phyloP scores from a whole-genome alignment of 2,329 filamentous ascomycete genomes.

The Albifimbria verrucaria region DNA sequence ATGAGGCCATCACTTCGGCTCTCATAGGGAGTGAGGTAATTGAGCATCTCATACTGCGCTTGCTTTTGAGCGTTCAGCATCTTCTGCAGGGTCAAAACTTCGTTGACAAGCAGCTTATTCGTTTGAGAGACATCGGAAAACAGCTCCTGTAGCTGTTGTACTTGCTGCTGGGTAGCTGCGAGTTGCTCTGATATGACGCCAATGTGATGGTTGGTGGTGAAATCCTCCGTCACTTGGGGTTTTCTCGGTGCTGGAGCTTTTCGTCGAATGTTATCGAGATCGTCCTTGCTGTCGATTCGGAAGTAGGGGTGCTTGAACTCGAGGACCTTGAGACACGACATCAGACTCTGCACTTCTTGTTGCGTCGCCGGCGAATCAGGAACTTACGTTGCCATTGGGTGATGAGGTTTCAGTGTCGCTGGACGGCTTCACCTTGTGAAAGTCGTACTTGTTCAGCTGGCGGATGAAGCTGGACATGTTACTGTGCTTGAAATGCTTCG shows the following conservation, averaged over 20 bases:
- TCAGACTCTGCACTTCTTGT: not conserved
- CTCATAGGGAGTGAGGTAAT: slow-evolving; percentile 48
- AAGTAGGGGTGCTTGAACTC: slow-evolving; percentile 99
- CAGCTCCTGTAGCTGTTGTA: slow-evolving; percentile 81
- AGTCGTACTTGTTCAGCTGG: slow-evolving; percentile 96
- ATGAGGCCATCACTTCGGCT: slow-evolving; percentile 35
- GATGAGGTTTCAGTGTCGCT: slow-evolving; percentile 31
- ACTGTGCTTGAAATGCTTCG: slow-evolving; percentile 98
- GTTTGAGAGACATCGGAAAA: slow-evolving; percentile 72
- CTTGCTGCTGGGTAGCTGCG: slow-evolving; percentile 85
- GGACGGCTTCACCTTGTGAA: slow-evolving; percentile 82
- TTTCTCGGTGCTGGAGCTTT: slow-evolving; percentile 94
- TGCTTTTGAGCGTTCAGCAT: slow-evolving; percentile 57
- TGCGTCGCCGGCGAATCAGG: not conserved
- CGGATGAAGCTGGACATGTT: slow-evolving; percentile 97
- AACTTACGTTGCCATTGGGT: slow-evolving; percentile 34
- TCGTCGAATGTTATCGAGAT: slow-evolving; percentile 90
- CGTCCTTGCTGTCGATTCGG: slow-evolving; percentile 91
- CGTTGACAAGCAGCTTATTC: slow-evolving; percentile 60
- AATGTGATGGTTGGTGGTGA: slow-evolving; percentile 81
- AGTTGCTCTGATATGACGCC: slow-evolving; percentile 85
- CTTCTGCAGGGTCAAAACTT: slow-evolving; percentile 59
- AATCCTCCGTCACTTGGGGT: slow-evolving; percentile 61
- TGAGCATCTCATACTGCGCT: slow-evolving; percentile 55
- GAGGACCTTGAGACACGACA: slow-evolving; percentile 38